Evolutionary conservation across 352 stramenopile species (phyloP), one percentile per base, ranked within the genome.

Genomic region (Phytophthora hibernalis): DNA sequence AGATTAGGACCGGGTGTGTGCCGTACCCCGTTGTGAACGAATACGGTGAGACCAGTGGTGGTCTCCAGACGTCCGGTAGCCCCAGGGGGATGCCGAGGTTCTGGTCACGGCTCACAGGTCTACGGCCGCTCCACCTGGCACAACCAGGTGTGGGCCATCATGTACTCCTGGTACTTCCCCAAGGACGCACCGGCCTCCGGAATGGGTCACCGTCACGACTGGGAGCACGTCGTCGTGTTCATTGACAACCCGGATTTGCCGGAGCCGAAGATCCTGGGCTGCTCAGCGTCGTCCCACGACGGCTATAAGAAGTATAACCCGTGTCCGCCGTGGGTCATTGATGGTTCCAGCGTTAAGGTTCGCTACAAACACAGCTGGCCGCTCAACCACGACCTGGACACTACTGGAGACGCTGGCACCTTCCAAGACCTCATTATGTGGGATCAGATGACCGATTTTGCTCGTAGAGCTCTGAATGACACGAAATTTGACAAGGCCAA

Each of bases 91-190:
- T 70, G 62, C 54, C 54, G 61, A 45, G 62, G 62, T n/a, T 65
- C 62, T 24, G 62, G 62, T 10, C 49, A 54, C 28, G 62, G 62
- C 16, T 56, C 62, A 11, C 65, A 72, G 20, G 45, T 68, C 12
- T 72, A 72, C 51, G 65, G 65, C 5, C 65, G 65, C 10, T 63
- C 65, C 5, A 51, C 44, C 3, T 60, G 50, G 44, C 61, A 63
- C 57, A 72, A 63, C 16, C 56, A 51, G 16, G 21, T 49, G 4
- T 67, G 45, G 31, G 65, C 65, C 18, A 62, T 72, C 67, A 72
- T 72, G 65, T 72, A 72, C 72, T 67, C 67, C 22, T 79, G 72
- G 72, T 79, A 79, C 63, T 76, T 79, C 61, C 67, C 72, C n/a
- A 79, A 79, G 48, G 72, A 79, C 54, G 62, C 62, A n/a, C 67